Evolutionary conservation across 73 alveolate species (phyloP).

Genomic region (Paramecium biaurelia): DNA sequence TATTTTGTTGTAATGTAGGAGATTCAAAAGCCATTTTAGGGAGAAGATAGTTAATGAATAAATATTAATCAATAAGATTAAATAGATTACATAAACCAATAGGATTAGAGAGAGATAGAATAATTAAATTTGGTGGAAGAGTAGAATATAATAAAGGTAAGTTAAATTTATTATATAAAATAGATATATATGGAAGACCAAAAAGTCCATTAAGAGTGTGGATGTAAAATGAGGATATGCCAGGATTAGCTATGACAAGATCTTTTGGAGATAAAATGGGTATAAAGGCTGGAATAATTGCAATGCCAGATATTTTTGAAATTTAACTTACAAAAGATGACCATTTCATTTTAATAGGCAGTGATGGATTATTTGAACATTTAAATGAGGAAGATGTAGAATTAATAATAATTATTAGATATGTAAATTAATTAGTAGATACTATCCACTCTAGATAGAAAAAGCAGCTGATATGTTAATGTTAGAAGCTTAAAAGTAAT

Average conservation of each 20-base stretch:
- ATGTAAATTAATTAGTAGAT: neutral
- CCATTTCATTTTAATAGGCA: slow-evolving; percentile 25
- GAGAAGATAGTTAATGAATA: slow-evolving; percentile 67
- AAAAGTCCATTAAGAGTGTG: slow-evolving; percentile 96
- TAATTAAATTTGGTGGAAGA: slow-evolving; percentile 74
- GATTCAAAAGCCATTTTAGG: slow-evolving; percentile 89
- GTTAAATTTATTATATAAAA: neutral
- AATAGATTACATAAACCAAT: slow-evolving; percentile 86
- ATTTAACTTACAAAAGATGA: slow-evolving; percentile 12
- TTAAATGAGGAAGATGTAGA: neutral
- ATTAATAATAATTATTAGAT: neutral
- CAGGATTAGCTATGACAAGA: slow-evolving; percentile 98
- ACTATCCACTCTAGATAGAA: neutral
- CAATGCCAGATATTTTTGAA: slow-evolving; percentile 50
- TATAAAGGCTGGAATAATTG: neutral
- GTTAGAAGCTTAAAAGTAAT: neutral
- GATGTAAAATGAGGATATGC: slow-evolving; percentile 87
- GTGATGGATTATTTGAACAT: slow-evolving; percentile 56
- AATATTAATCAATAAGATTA: slow-evolving; percentile 61
- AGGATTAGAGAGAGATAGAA: slow-evolving; percentile 78
- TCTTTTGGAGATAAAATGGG: slow-evolving; percentile 7
- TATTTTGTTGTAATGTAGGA: slow-evolving; percentile 90
- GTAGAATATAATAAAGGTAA: slow-evolving; percentile 66
- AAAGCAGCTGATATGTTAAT: neutral
- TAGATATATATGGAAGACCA: slow-evolving; percentile 75